A percentile compares a stretch with the other conserved stretches of the same genome.
Evolutionary conservation across 495 filamentous ascomycete species (phyloP).

Genomic region (Talaromyces nanjingensis): DNA sequence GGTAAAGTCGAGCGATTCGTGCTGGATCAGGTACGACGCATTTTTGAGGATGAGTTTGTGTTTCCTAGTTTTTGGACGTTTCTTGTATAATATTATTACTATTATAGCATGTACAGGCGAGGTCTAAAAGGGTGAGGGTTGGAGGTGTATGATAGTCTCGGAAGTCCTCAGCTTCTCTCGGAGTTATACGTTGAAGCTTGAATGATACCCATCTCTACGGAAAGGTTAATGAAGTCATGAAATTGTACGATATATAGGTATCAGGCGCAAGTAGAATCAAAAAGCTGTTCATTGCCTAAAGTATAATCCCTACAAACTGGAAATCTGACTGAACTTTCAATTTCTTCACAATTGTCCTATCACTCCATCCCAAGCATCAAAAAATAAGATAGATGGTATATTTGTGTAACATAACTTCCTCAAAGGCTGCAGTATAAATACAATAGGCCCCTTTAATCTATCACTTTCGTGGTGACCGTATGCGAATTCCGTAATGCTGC

Average conservation of each 20-base stretch:
- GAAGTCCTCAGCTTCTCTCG: not conserved
- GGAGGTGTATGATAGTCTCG: not conserved
- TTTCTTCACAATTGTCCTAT: conserved; percentile 7
- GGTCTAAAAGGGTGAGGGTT: not conserved
- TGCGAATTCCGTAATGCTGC: not conserved
- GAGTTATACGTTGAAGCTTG: not conserved
- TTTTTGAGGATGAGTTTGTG: conserved; percentile 97
- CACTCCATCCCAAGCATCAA: not conserved
- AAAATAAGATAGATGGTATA: not conserved
- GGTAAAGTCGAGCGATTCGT: conserved; percentile 98
- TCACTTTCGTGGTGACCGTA: not conserved
- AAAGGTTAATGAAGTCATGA: not conserved
- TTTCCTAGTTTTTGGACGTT: conserved; percentile 99
- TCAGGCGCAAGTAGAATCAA: not conserved
- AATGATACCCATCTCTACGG: not conserved
- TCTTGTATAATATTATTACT: conserved; percentile 32
- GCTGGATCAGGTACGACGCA: conserved; percentile 88
- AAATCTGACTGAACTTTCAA: conserved; percentile 29
- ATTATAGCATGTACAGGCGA: not conserved
- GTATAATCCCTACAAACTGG: conserved; percentile 21
- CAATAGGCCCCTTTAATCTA: not conserved
- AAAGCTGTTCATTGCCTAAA: not conserved
- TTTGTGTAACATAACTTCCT: not conserved
- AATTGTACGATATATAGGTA: not conserved
- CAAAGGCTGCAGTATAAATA: not conserved